Evolutionary conservation across 148 eudicot species (phyloP).

Genomic region (Tetragonia tetragonoides): DNA sequence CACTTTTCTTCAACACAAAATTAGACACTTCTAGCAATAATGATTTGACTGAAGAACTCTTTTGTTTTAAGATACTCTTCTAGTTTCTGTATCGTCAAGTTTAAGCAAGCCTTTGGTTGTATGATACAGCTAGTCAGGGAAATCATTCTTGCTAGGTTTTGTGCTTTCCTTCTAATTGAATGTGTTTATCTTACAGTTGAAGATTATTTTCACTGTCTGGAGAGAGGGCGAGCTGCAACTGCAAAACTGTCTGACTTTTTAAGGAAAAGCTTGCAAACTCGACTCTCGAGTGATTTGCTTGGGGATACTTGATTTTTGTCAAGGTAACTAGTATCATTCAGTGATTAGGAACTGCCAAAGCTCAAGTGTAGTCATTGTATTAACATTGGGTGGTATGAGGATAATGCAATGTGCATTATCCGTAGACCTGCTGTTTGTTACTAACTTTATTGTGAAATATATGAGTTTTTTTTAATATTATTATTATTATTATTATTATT

Average conservation of each 20-base stretch:
- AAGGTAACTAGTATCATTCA: slow-evolving; percentile 8
- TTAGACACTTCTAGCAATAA: no score
- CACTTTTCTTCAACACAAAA: no score
- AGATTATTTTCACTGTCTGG: slow-evolving; percentile 66
- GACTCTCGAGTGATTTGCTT: slow-evolving; percentile 28
- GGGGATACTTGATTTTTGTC: slow-evolving; percentile 16
- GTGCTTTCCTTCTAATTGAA: not conserved
- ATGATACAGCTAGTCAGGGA: not conserved
- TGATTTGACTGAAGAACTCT: no score
- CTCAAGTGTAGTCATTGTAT: not conserved
- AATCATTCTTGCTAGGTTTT: not conserved
- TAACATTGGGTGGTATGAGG: slow-evolving; percentile 12
- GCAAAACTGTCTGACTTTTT: slow-evolving; percentile 61
- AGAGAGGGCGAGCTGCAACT: slow-evolving; percentile 74
- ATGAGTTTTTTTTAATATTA: no score
- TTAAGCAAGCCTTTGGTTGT: not conserved
- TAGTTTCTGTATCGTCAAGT: no score
- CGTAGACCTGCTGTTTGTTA: no score
- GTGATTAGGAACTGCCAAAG: not conserved
- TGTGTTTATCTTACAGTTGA: slow-evolving; percentile 43
- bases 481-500: no score
- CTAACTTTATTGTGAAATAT: no score
- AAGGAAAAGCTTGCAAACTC: slow-evolving; percentile 47
- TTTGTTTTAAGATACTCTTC: no score
- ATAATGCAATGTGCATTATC: no score